Evolutionary conservation across 2,329 filamentous ascomycete species (phyloP).

Genomic region (Truncatella angustata): DNA sequence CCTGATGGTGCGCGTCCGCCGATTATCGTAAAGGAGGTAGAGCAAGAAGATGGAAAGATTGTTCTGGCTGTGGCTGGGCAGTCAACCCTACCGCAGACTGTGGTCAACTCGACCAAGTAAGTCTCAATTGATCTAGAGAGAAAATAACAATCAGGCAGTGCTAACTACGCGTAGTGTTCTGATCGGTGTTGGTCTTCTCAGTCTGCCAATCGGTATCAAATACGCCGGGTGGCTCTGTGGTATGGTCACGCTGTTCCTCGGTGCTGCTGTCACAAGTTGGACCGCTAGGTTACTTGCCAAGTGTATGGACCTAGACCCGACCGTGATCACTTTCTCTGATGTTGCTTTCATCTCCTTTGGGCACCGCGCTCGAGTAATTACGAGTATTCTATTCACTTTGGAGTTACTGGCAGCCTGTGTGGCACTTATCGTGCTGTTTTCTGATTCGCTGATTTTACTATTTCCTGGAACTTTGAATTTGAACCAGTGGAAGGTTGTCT

Average conservation of each 20-base stretch:
- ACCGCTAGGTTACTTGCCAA: slow-evolving; percentile 82
- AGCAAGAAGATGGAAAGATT: slow-evolving; percentile 76
- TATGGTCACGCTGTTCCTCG: slow-evolving; percentile 69
- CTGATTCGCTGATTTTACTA: slow-evolving; percentile 79
- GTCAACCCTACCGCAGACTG: slow-evolving; percentile 91
- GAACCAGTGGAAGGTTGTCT: slow-evolving; percentile 80
- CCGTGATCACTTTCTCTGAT: slow-evolving; percentile 91
- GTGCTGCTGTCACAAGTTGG: slow-evolving; percentile 76
- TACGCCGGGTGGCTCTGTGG: slow-evolving; percentile 89
- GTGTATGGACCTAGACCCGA: slow-evolving; percentile 83
- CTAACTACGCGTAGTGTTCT: slow-evolving; percentile 53
- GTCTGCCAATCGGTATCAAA: slow-evolving; percentile 81
- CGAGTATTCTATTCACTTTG: slow-evolving; percentile 82
- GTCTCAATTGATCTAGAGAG: slow-evolving; percentile 13
- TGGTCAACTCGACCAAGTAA: slow-evolving; percentile 91
- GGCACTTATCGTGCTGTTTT: slow-evolving; percentile 87
- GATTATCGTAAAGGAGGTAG: slow-evolving; percentile 83
- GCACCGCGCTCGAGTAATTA: slow-evolving; percentile 73
- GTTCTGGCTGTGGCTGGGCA: slow-evolving; percentile 85
- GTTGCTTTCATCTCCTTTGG: slow-evolving; percentile 90
- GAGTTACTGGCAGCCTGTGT: slow-evolving; percentile 88
- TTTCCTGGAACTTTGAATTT: slow-evolving; percentile 67
- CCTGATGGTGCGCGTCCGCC: slow-evolving; percentile 65
- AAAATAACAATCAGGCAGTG: slow-evolving; percentile 3
- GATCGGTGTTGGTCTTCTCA: slow-evolving; percentile 86